Conservation (phyloP, 75 land plant genomes). For the Gnetum montanum region DNA sequence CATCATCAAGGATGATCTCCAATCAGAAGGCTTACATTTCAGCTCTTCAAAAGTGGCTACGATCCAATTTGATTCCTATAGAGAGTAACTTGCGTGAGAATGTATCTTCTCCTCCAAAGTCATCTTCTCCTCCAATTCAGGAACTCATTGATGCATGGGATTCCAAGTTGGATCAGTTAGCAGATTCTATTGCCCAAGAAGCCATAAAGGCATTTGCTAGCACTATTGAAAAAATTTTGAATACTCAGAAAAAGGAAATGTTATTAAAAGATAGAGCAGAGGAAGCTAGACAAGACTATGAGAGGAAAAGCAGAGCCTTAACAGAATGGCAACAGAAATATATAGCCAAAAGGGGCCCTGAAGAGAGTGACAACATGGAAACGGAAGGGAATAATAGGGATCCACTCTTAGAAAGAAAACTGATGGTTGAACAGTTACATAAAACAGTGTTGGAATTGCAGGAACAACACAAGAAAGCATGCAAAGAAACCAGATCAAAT, state of each 20-base stretch:
- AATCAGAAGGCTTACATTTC: conserved; percentile 66
- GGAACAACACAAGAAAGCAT: conserved; percentile 26
- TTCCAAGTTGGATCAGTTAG: conserved; percentile 50
- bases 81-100: conserved; percentile 60
- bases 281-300: conserved; percentile 30
- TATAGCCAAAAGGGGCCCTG: conserved; percentile 16
- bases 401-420: conserved; percentile 19
- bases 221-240: conserved; percentile 30
- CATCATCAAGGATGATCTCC: conserved; percentile 37
- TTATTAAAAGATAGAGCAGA: conserved; percentile 41
- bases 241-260: conserved; percentile 59
- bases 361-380: conserved; percentile 21
- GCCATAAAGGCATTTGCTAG: conserved; percentile 60
- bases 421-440: conserved; percentile 23
- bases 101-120: conserved; percentile 44
- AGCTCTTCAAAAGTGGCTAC: conserved; percentile 65
- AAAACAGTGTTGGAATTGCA: conserved; percentile 37
- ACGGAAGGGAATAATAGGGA: conserved; percentile 11
- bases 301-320: conserved; percentile 27
- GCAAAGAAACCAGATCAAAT: conserved; percentile 52
- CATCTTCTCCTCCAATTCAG: conserved; percentile 39
- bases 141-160: conserved; percentile 54
- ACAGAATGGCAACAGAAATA: conserved; percentile 38
- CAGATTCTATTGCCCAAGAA: conserved; percentile 40
- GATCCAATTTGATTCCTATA: conserved; percentile 58